A percentile compares a stretch with the other conserved stretches of the same genome.
These are phyloP conservation scores for Colletotrichum brevisporum DNA, from an alignment of 2,329 filamentous ascomycete genomes.

Conservation along the genomic window DNA sequence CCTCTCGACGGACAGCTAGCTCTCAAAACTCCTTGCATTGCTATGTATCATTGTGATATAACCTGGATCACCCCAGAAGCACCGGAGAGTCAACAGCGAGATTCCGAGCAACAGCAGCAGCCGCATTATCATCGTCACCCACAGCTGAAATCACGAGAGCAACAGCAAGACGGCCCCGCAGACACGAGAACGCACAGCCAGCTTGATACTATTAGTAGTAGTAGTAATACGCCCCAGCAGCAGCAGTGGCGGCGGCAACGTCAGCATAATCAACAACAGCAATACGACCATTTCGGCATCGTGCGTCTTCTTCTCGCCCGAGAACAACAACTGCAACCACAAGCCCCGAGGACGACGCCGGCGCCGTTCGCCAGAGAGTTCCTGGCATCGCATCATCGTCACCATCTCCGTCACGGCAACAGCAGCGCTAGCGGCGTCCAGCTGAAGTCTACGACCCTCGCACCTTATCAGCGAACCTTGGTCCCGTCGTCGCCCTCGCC, in stretches of 20 bases:
- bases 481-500: conserved; percentile 17
- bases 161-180: conserved; percentile 1
- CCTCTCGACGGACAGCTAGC: conserved; percentile 6
- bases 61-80: conserved; percentile 34
- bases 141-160: conserved; percentile 3
- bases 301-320: conserved; percentile 19
- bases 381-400: conserved; percentile 31
- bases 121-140: background rate
- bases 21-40: conserved; percentile 18
- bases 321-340: background rate
- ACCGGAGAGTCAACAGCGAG: conserved; percentile 20
- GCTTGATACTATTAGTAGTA: no score
- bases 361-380: conserved; percentile 27
- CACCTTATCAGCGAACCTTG: conserved; percentile 35
- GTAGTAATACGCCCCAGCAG: conserved; percentile 17
- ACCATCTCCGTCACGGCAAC: background rate
- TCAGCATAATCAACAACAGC: background rate
- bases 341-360: background rate
- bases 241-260: background rate
- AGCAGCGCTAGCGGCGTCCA: conserved; percentile 23
- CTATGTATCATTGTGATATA: conserved; percentile 41
- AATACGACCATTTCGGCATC: conserved; percentile 23
- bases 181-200: conserved; percentile 36
- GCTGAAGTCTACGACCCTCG: conserved; percentile 30
- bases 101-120: conserved; percentile 11